Conservation (phyloP, 176 grass and related monocot species). For the Ensete glaucum region DNA sequence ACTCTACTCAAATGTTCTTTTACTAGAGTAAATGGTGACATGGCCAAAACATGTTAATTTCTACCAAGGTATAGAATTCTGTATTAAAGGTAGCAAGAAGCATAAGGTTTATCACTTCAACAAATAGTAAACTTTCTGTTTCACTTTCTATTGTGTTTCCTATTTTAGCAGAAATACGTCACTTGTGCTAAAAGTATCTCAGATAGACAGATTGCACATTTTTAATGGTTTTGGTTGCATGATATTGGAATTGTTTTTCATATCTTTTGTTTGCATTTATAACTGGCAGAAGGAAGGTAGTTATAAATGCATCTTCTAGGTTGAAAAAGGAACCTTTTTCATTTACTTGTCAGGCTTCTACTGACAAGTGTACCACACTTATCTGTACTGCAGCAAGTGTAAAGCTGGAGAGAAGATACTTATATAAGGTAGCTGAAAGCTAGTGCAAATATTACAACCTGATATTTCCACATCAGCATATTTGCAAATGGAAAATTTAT, state of each 20-base stretch:
- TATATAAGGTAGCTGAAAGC: neutral
- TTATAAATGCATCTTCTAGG: neutral
- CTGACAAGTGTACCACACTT: no score
- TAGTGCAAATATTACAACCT: neutral
- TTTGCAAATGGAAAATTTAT: neutral
- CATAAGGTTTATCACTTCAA: no score
- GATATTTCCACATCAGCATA: neutral
- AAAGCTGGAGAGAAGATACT: no score
- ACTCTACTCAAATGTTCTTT: no score
- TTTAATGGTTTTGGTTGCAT: neutral
- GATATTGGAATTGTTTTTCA: neutral
- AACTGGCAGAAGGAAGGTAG: neutral
- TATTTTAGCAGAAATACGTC: constrained; percentile 37
- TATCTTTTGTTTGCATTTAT: neutral
- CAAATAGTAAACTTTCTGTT: no score
- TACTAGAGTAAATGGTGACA: no score
- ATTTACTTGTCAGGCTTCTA: no score
- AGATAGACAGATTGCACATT: constrained; percentile 7
- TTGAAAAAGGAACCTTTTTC: neutral
- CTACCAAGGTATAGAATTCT: no score
- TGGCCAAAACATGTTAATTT: no score
- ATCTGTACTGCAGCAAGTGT: no score
- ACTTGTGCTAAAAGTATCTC: constrained; percentile 81
- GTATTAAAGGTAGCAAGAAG: no score
- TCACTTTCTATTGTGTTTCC: no score